Evolutionary conservation across 257 asterid genomes (phyloP).

Genomic region (Cordia subcordata): DNA sequence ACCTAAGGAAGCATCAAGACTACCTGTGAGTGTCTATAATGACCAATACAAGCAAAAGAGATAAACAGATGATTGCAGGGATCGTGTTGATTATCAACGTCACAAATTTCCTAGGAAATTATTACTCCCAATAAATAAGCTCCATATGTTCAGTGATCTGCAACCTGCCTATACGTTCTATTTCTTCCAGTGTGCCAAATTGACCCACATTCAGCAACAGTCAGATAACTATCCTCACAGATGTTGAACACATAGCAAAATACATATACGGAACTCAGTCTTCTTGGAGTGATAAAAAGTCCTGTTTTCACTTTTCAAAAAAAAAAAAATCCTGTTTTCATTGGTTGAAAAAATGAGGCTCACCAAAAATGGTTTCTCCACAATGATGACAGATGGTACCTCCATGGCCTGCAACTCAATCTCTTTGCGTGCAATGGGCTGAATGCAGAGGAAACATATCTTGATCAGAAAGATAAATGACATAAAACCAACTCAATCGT

Average conservation of each 20-base stretch:
- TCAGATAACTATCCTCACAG: too few relatives aligned
- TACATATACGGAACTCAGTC: too few relatives aligned
- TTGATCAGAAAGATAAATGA: slow-evolving; percentile 8
- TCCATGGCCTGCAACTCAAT: slow-evolving; percentile 72
- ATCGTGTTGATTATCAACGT: too few relatives aligned
- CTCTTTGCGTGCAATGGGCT: slow-evolving; percentile 80
- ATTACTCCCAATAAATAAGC: too few relatives aligned
- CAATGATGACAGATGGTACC: slow-evolving; percentile 63
- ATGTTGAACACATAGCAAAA: too few relatives aligned
- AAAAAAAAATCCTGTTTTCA: neutral
- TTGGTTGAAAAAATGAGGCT: slow-evolving; percentile 7
- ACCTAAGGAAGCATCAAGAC: slow-evolving; percentile 37
- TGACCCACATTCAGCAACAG: too few relatives aligned
- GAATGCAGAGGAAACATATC: slow-evolving; percentile 16
- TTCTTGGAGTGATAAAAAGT: neutral
- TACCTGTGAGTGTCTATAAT: slow-evolving; percentile 13
- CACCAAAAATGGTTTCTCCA: slow-evolving; percentile 88
- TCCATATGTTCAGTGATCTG: too few relatives aligned
- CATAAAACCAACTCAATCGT: slow-evolving; percentile 3
- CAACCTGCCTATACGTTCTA: too few relatives aligned
- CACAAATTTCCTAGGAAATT: too few relatives aligned
- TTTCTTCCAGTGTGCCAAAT: too few relatives aligned
- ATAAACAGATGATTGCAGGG: too few relatives aligned
- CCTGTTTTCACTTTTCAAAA: neutral
- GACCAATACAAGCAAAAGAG: neutral